A percentile compares a stretch with the other conserved stretches of the same genome.
Evolutionary conservation across 2,329 filamentous ascomycete genomes (phyloP).

Genomic region (Talaromyces sp.): DNA sequence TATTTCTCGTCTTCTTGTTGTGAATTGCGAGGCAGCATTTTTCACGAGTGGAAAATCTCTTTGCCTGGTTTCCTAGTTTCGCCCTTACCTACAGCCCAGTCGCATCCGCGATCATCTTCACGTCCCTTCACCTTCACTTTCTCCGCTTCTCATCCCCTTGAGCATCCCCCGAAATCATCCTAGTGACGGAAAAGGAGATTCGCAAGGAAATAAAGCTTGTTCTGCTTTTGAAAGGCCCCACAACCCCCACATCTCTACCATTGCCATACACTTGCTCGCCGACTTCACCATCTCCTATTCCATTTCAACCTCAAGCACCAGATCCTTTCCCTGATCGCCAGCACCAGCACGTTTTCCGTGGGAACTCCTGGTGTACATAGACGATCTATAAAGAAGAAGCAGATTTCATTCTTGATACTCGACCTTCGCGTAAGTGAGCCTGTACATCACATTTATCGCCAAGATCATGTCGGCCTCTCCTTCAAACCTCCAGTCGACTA

Average conservation of each 20-base stretch:
- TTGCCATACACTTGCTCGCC: conserved; percentile 31
- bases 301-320: conserved; percentile 40
- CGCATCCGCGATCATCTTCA: conserved; percentile 20
- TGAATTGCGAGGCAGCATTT: not conserved
- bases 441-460: conserved; percentile 32
- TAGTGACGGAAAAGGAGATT: not conserved
- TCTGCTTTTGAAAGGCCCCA: conserved; percentile 17
- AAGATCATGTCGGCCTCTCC: conserved; percentile 71
- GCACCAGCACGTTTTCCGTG: conserved; percentile 92
- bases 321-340: conserved; percentile 44
- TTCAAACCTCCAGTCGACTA: conserved; percentile 57
- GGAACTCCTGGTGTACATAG: conserved; percentile 86
- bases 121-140: conserved; percentile 10
- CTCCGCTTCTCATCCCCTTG: conserved; percentile 14
- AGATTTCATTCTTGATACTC: conserved; percentile 48
- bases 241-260: conserved; percentile 20
- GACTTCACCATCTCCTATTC: conserved; percentile 39
- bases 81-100: conserved; percentile 15
- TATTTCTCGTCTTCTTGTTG: conserved; percentile 3
- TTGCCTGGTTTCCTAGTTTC: conserved; percentile 20
- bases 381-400: conserved; percentile 56
- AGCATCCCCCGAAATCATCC: conserved; percentile 13
- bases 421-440: conserved; percentile 49
- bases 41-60: conserved; percentile 11
- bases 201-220: conserved; percentile 11